Conservation (phyloP, 2,329 filamentous ascomycete species). For the Bipolaris oryzae region DNA sequence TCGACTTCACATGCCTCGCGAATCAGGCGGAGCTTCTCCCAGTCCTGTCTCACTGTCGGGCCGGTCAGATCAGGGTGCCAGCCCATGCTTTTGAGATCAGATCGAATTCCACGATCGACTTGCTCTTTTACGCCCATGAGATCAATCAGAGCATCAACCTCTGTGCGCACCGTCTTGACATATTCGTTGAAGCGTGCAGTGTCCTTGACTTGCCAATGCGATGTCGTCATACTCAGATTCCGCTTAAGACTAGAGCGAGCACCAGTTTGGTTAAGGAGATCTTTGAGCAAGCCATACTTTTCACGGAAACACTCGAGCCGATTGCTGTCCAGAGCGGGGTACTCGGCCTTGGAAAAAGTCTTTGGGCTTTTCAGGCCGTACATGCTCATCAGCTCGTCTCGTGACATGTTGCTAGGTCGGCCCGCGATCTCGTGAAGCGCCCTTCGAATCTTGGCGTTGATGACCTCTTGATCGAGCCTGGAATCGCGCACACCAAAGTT, state of each 20-base stretch:
- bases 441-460: conserved; percentile 48
- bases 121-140: conserved; percentile 52
- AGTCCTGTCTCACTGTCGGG: conserved; percentile 39
- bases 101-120: conserved; percentile 52
- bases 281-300: conserved; percentile 51
- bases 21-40: conserved; percentile 53
- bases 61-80: conserved; percentile 55
- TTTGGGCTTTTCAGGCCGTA: conserved; percentile 55
- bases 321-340: conserved; percentile 52
- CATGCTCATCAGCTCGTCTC: conserved; percentile 54
- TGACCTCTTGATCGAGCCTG: conserved; percentile 49
- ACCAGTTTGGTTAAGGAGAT: conserved; percentile 44
- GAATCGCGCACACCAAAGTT: conserved; percentile 53
- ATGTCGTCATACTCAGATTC: conserved; percentile 43
- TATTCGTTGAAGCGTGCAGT: conserved; percentile 50
- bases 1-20: conserved; percentile 51
- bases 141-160: conserved; percentile 54
- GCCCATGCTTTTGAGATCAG: conserved; percentile 55
- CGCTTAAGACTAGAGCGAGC: conserved; percentile 43
- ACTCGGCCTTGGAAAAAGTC: conserved; percentile 43
- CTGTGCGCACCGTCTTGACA: conserved; percentile 49
- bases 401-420: conserved; percentile 46
- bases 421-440: conserved; percentile 55
- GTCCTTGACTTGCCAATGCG: conserved; percentile 53
- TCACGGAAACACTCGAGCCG: conserved; percentile 55